Percentiles rank a stretch among this genome's conserved stretches.
Evolutionary conservation across 1,284 basidiomycete species (phyloP).

Genomic region (Pyrrhoderma lamaoense): DNA sequence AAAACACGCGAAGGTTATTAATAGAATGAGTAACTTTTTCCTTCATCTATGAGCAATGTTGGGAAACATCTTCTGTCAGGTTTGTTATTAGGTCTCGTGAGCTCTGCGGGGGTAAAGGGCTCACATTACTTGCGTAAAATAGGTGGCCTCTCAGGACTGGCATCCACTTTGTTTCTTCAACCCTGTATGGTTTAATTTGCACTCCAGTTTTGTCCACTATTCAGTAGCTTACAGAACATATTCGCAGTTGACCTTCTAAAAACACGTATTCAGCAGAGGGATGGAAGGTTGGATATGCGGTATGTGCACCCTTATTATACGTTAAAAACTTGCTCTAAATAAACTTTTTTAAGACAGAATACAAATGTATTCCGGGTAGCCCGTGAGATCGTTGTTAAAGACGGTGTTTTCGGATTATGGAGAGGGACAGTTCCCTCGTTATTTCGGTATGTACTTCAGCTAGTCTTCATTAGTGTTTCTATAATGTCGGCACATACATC

Average conservation of each 20-base stretch:
- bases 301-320: slow-evolving; percentile 23
- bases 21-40: no score
- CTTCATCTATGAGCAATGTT: slow-evolving; percentile 53
- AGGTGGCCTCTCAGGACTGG: slow-evolving; percentile 72
- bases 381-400: slow-evolving; percentile 49
- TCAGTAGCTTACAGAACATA: not conserved
- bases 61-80: slow-evolving; percentile 68
- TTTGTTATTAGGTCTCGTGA: slow-evolving; percentile 25
- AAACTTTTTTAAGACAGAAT: slow-evolving; percentile 27
- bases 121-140: not conserved
- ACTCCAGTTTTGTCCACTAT: not conserved
- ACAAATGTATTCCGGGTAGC: slow-evolving; percentile 42
- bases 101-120: not conserved
- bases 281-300: slow-evolving; percentile 35
- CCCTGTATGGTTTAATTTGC: slow-evolving; percentile 48
- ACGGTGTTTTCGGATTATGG: slow-evolving; percentile 74
- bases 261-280: slow-evolving; percentile 78
- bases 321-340: not conserved
- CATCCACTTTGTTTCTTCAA: slow-evolving; percentile 68
- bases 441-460: slow-evolving; percentile 42
- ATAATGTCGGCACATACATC: not conserved
- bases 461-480: not conserved
- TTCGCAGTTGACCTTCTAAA: slow-evolving; percentile 78
- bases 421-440: slow-evolving; percentile 81
- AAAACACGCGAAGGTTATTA: no score